These are phyloP conservation scores for Stephania yunnanensis DNA, from an alignment of 164 flowering plant species.

Conservation along the genomic window DNA sequence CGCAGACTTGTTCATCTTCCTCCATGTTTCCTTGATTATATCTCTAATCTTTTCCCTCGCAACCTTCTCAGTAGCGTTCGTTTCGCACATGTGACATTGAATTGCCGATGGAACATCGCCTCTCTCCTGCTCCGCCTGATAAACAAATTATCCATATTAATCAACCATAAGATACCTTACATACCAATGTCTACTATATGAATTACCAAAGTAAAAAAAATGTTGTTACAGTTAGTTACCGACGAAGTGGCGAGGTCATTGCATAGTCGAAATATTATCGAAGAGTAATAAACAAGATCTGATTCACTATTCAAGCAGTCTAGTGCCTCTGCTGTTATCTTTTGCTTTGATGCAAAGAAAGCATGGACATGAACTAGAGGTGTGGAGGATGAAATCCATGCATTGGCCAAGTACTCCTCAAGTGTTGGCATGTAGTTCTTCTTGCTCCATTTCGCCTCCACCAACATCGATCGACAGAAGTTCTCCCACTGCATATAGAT, in stretches of 20 bases:
- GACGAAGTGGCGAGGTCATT: slow-evolving; percentile 35
- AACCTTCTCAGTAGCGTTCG: slow-evolving; percentile 12
- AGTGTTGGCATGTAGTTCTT: slow-evolving; percentile 33
- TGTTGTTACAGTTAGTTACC: slow-evolving; percentile 15
- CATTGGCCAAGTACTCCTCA: slow-evolving; percentile 41
- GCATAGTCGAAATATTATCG: slow-evolving; percentile 36
- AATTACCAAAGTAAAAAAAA: neutral
- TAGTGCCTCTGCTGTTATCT: slow-evolving; percentile 7
- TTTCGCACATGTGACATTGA: no score
- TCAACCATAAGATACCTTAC: neutral
- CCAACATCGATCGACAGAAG: slow-evolving; percentile 36
- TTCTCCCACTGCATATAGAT: slow-evolving; percentile 39
- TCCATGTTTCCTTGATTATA: slow-evolving; percentile 15
- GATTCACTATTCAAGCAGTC: slow-evolving; percentile 15
- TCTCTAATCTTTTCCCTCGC: slow-evolving; percentile 15
- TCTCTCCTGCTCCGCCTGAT: no score
- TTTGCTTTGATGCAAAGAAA: slow-evolving; percentile 17
- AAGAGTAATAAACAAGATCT: slow-evolving; percentile 16
- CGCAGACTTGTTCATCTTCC: slow-evolving; percentile 17
- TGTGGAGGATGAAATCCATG: slow-evolving; percentile 46
- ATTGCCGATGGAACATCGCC: no score
- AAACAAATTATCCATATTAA: no score
- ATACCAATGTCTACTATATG: no score
- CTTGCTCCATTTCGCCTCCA: slow-evolving; percentile 52
- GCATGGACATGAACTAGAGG: slow-evolving; percentile 28